Percentiles rank a stretch among this genome's conserved stretches.
These are phyloP conservation scores for Conticribra weissflogii DNA, from an alignment of 108 stramenopile genomes.

Conservation along the genomic window DNA sequence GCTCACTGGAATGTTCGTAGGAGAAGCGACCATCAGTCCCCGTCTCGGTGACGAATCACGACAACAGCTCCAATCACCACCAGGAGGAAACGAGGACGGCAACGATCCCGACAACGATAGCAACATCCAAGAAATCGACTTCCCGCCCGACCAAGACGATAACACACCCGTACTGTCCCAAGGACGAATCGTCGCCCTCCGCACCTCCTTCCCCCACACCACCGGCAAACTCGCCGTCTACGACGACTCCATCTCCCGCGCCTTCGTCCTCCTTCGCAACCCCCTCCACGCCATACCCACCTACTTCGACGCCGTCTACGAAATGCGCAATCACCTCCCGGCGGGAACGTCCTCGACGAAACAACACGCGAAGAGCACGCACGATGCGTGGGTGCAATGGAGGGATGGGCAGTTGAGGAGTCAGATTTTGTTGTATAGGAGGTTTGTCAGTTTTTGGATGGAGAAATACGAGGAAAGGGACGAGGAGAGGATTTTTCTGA, in stretches of 20 bases:
- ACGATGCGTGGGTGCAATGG: conserved; percentile 37
- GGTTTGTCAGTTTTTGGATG: conserved; percentile 48
- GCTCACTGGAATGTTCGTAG: conserved; percentile 27
- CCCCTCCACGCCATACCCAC: conserved; percentile 34
- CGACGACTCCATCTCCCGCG: conserved; percentile 20
- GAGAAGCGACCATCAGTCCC: conserved; percentile 23
- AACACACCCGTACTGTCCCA: background rate
- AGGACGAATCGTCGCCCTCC: background rate
- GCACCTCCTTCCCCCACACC: background rate
- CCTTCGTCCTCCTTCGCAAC: conserved; percentile 37
- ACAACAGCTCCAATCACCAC: background rate
- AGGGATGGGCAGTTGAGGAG: conserved; percentile 26
- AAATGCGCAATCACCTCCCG: conserved; percentile 29
- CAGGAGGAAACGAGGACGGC: too few species aligned
- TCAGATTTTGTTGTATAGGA: conserved; percentile 32
- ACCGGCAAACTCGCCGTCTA: conserved; percentile 29
- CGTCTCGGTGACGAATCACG: background rate
- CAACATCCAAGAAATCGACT: too few species aligned
- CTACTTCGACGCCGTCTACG: conserved; percentile 42
- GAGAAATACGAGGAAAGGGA: conserved; percentile 25
- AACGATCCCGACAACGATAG: too few species aligned
- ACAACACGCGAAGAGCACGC: conserved; percentile 12
- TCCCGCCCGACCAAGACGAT: too few species aligned
- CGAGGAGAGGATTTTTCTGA: too few species aligned
- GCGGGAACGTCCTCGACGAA: conserved; percentile 9